phyloP scores from a whole-genome alignment of 2,329 filamentous ascomycete species.

The Botryotinia narcissicola region DNA sequence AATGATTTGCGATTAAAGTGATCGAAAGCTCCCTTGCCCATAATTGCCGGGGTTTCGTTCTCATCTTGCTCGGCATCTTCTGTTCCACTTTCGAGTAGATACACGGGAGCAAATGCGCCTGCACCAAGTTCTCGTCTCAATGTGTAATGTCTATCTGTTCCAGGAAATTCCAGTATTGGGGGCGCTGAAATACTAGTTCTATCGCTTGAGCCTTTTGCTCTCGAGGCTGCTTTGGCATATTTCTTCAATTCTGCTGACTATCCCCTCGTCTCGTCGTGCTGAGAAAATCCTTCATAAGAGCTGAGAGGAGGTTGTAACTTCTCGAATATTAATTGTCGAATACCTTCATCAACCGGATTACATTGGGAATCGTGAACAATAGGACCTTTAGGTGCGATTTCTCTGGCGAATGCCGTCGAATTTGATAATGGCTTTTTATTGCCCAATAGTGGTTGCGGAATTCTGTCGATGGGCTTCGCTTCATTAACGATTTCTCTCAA shows the following conservation, averaged over 20 bases:
- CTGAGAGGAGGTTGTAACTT: constrained; percentile 70
- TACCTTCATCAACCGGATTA: constrained; percentile 79
- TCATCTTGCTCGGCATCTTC: constrained; percentile 50
- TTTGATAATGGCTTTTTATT: constrained; percentile 43
- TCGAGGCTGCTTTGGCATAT: constrained; percentile 62
- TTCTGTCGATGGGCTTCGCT: constrained; percentile 46
- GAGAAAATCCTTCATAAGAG: constrained; percentile 76
- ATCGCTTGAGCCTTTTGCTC: constrained; percentile 44
- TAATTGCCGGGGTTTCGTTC: constrained; percentile 45
- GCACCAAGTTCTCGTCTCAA: constrained; percentile 84
- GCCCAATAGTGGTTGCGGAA: constrained; percentile 52
- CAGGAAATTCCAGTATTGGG: constrained; percentile 66
- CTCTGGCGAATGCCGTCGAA: constrained; percentile 39
- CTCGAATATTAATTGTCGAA: constrained; percentile 72
- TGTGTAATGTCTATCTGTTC: constrained; percentile 65
- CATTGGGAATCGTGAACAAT: constrained; percentile 81
- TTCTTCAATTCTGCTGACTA: constrained; percentile 75
- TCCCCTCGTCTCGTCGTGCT: constrained; percentile 64
- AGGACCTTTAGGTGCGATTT: constrained; percentile 57
- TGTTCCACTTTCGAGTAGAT: constrained; percentile 76
- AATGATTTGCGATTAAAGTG: constrained; percentile 52
- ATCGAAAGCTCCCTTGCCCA: constrained; percentile 63
- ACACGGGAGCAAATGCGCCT: constrained; percentile 93
- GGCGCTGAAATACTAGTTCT: constrained; percentile 61
- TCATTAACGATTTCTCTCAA: constrained; percentile 63